phyloP scores from a whole-genome alignment of 768 basidiomycete species.

The Ephemerocybe angulata region DNA sequence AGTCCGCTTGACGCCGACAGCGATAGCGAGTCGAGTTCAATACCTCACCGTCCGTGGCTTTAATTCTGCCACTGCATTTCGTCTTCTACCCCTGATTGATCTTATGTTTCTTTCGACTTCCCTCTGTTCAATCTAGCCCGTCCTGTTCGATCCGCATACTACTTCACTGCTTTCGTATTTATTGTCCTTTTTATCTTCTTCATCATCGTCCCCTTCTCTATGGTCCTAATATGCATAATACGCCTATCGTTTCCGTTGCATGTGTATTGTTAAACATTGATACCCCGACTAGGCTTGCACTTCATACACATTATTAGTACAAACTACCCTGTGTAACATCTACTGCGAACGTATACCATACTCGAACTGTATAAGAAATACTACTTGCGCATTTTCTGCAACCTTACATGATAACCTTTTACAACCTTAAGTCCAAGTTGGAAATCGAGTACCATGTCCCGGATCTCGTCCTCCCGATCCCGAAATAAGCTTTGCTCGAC shows the following conservation, averaged over 20 bases:
- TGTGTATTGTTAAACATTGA: slow-evolving; percentile 3
- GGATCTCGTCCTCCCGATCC: no score
- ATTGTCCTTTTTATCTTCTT: neutral
- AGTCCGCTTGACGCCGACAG: slow-evolving; percentile 29
- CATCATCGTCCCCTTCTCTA: neutral
- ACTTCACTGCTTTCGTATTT: neutral
- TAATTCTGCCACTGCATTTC: neutral
- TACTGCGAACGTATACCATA: neutral
- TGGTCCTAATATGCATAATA: slow-evolving; percentile 5
- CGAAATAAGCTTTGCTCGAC: no score
- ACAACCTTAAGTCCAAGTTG: no score
- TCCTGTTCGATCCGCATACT: no score
- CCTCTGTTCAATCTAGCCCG: no score
- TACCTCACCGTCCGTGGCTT: slow-evolving; percentile 48
- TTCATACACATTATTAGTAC: neutral
- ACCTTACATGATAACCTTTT: neutral
- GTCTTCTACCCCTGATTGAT: no score
- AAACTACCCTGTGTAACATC: slow-evolving; percentile 1
- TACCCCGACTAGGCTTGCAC: neutral
- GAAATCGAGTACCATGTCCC: no score
- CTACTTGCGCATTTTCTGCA: neutral
- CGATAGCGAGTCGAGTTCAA: slow-evolving; percentile 31
- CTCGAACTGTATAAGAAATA: neutral
- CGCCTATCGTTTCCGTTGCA: neutral
- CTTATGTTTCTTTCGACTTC: no score